These are phyloP conservation scores for Malassezia japonica DNA, from an alignment of 1,284 basidiomycete species.

Conservation along the genomic window DNA sequence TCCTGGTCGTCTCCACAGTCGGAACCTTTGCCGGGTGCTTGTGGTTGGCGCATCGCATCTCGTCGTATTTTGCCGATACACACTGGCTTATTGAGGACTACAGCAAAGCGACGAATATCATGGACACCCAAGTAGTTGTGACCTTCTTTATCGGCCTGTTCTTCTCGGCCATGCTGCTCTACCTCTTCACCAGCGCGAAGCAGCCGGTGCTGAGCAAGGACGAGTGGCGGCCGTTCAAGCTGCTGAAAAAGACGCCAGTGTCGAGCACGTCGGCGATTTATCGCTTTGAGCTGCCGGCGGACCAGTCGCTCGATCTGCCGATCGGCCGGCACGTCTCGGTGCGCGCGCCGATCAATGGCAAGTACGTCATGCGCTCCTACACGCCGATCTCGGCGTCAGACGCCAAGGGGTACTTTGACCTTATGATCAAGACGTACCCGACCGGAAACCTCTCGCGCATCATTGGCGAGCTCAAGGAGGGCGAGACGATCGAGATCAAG, in stretches of 20 bases:
- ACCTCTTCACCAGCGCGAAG: slow-evolving; percentile 22
- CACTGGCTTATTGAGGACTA: slow-evolving; percentile 25
- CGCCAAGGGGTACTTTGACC: slow-evolving; percentile 83
- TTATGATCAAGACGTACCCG: slow-evolving; percentile 95
- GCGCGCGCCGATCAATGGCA: slow-evolving; percentile 79
- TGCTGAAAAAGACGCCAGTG: slow-evolving; percentile 69
- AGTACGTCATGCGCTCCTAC: slow-evolving; percentile 80
- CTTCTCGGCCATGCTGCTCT: slow-evolving; percentile 30
- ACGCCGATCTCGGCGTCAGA: slow-evolving; percentile 89
- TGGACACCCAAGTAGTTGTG: slow-evolving; percentile 36
- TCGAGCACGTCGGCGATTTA: slow-evolving; percentile 93
- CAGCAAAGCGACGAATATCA: slow-evolving; percentile 33
- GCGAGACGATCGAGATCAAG: slow-evolving; percentile 71
- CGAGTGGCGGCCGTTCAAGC: slow-evolving; percentile 70
- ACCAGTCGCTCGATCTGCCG: slow-evolving; percentile 78
- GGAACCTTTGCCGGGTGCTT: slow-evolving; percentile 23
- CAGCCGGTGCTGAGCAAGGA: slow-evolving; percentile 63
- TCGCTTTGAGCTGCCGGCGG: slow-evolving; percentile 68
- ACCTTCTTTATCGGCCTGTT: slow-evolving; percentile 37
- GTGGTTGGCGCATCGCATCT: background rate
- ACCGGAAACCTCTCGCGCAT: slow-evolving; percentile 86
- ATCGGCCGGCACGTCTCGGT: slow-evolving; percentile 93
- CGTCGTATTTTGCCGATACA: slow-evolving; percentile 16
- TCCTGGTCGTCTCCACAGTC: slow-evolving; percentile 25
- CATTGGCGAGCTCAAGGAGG: slow-evolving; percentile 60